Evolutionary conservation across 306 rosid species (phyloP).

Genomic region (Crataegus laevigata): DNA sequence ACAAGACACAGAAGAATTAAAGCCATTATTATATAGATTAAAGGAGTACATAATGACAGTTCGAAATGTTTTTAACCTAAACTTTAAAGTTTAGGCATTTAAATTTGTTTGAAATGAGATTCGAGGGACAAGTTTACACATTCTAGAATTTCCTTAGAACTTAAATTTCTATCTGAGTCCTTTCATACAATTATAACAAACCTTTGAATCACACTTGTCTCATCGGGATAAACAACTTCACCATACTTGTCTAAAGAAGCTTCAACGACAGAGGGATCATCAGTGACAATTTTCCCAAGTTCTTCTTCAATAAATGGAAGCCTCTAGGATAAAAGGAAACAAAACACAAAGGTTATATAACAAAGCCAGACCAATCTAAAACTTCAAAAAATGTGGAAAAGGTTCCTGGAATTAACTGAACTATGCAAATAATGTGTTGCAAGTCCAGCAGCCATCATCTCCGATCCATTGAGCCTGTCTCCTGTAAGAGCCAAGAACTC

Average conservation of each 20-base stretch:
- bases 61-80: background rate
- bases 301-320: conserved; percentile 77
- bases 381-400: conserved; percentile 1
- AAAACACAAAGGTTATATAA: conserved; percentile 2
- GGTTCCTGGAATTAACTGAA: conserved; percentile 47
- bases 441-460: conserved; percentile 83
- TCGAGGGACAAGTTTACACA: background rate
- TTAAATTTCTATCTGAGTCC: background rate
- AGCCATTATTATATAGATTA: background rate
- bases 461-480: conserved; percentile 67
- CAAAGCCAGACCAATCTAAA: background rate
- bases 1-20: background rate
- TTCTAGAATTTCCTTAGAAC: background rate
- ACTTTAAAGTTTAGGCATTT: background rate
- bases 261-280: conserved; percentile 83
- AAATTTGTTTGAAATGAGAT: background rate
- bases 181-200: conserved; percentile 12
- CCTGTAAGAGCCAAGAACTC: conserved; percentile 90
- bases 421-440: conserved; percentile 75
- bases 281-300: conserved; percentile 66
- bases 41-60: background rate
- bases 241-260: conserved; percentile 64
- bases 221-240: conserved; percentile 51
- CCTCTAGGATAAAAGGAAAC: conserved; percentile 40
- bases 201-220: conserved; percentile 57